These are phyloP conservation scores for Xylona heveae DNA, from an alignment of 495 filamentous ascomycete species.

Conservation along the genomic window DNA sequence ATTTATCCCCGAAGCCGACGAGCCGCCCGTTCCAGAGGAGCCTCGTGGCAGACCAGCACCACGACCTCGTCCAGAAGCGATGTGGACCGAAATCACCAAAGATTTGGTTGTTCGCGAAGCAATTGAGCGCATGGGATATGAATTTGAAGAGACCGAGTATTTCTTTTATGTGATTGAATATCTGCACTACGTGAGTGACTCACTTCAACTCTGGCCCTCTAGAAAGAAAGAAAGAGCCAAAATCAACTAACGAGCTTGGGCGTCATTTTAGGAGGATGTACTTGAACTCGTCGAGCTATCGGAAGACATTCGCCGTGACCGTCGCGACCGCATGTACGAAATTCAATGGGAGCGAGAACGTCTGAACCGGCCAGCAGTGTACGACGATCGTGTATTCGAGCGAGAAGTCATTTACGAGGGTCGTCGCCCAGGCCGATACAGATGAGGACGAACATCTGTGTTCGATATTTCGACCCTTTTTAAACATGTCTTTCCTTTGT, in stretches of 20 bases:
- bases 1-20: constrained; percentile 35
- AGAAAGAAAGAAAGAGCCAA: too few species aligned
- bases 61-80: constrained; percentile 18
- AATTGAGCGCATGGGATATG: constrained; percentile 65
- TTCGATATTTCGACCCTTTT: too few species aligned
- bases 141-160: constrained; percentile 73
- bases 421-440: constrained; percentile 15
- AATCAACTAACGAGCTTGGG: too few species aligned
- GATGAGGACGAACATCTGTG: constrained; percentile 6
- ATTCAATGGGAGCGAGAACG: constrained; percentile 57
- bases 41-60: constrained; percentile 15
- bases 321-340: constrained; percentile 56
- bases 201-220: background rate
- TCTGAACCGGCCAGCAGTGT: constrained; percentile 17
- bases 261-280: constrained; percentile 52
- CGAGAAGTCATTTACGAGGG: constrained; percentile 32
- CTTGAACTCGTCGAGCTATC: constrained; percentile 60
- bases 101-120: constrained; percentile 77
- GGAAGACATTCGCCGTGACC: constrained; percentile 56
- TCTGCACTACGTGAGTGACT: constrained; percentile 52
- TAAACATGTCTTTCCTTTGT: too few species aligned
- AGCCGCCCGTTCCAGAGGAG: constrained; percentile 8
- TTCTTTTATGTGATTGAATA: constrained; percentile 92
- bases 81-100: constrained; percentile 97
- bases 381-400: constrained; percentile 37